A percentile compares a stretch with the other conserved stretches of the same genome.
These are phyloP conservation scores for Phytophthora nicotianae DNA, from an alignment of 352 stramenopile genomes.

Conservation along the genomic window DNA sequence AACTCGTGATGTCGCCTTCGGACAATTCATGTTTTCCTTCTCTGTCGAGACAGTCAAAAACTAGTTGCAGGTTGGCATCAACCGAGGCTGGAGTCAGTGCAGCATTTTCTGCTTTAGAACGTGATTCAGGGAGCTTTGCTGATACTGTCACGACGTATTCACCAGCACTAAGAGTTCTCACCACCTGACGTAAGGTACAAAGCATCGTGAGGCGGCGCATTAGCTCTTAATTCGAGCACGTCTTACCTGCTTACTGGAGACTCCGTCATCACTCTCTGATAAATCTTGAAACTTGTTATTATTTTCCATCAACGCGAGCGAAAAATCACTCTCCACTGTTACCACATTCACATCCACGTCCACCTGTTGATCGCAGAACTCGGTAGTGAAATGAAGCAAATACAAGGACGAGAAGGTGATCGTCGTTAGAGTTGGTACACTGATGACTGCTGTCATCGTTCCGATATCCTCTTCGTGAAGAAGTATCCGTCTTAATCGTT, in stretches of 20 bases:
- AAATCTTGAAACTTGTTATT: neutral
- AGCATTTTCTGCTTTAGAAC: neutral
- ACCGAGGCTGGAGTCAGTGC: conserved; percentile 17
- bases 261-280: neutral
- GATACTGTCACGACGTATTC: conserved; percentile 50
- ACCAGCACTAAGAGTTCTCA: conserved; percentile 37
- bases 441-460: conserved; percentile 23
- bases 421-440: conserved; percentile 26
- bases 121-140: conserved; percentile 8
- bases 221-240: neutral
- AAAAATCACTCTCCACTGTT: conserved; percentile 33
- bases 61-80: conserved; percentile 43
- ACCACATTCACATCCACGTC: conserved; percentile 25
- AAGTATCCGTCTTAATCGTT: conserved; percentile 15
- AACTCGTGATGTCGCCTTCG: conserved; percentile 27
- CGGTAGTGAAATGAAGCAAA: neutral
- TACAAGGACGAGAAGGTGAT: conserved; percentile 21
- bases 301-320: conserved; percentile 6
- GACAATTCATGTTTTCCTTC: conserved; percentile 41
- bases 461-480: conserved; percentile 9
- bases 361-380: neutral
- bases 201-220: neutral
- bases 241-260: conserved; percentile 23
- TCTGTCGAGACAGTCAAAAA: conserved; percentile 54
- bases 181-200: conserved; percentile 20